phyloP scores from a whole-genome alignment of 2,329 filamentous ascomycete genomes.

The Aureobasidium pullulans region DNA sequence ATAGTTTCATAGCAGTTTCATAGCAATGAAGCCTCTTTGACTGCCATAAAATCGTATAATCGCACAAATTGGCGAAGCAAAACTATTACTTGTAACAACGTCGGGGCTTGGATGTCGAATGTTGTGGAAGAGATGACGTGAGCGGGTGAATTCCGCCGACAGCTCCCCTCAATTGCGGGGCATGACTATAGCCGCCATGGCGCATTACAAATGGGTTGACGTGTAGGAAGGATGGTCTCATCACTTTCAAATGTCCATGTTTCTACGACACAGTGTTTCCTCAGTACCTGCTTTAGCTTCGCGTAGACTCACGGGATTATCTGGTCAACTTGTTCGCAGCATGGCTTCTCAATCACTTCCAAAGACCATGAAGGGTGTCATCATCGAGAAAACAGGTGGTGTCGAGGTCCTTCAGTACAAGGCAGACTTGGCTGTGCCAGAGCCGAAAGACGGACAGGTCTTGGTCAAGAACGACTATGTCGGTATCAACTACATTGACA shows the following conservation, averaged over 20 bases:
- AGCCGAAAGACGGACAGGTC: conserved; percentile 60
- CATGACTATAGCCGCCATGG: neutral
- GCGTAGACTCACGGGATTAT: conserved; percentile 21
- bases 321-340: conserved; percentile 20
- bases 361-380: conserved; percentile 64
- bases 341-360: conserved; percentile 47
- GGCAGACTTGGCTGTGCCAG: conserved; percentile 63
- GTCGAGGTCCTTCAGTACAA: conserved; percentile 65
- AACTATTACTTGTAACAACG: too few species aligned
- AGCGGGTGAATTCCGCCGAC: neutral
- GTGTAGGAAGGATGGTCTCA: neutral
- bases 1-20: too few species aligned
- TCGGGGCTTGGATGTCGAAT: neutral
- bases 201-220: conserved; percentile 7
- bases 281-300: conserved; percentile 15
- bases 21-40: too few species aligned
- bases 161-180: neutral
- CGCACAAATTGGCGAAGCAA: too few species aligned
- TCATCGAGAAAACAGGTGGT: conserved; percentile 65
- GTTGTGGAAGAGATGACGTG: neutral
- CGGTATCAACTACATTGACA: conserved; percentile 88
- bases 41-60: too few species aligned
- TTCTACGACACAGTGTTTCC: conserved; percentile 9
- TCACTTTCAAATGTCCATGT: conserved; percentile 10
- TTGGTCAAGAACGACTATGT: conserved; percentile 73